A percentile compares a stretch with the other conserved stretches of the same genome.
These are phyloP conservation scores for Ambrosia hybrid DNA, from an alignment of 140 eudicot genomes.

Conservation along the genomic window DNA sequence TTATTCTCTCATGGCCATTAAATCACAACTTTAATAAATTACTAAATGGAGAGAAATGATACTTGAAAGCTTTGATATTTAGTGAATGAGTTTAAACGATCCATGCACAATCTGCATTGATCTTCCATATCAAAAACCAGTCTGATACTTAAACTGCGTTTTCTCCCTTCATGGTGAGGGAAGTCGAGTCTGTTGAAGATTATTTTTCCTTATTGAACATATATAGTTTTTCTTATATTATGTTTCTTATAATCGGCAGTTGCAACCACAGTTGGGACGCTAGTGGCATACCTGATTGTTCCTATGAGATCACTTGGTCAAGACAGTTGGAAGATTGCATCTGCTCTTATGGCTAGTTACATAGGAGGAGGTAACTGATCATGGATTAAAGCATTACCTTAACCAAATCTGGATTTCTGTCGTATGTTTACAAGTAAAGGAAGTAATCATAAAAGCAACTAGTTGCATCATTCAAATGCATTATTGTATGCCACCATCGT, in stretches of 20 bases:
- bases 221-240: background rate
- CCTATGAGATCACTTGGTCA: constrained; percentile 94
- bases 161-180: too few relatives aligned
- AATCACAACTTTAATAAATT: background rate
- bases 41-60: background rate
- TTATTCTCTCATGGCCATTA: background rate
- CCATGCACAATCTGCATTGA: constrained; percentile 4
- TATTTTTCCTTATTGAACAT: background rate
- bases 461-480: background rate
- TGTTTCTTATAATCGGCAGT: constrained; percentile 37
- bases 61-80: background rate
- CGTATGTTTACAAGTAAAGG: background rate
- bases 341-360: constrained; percentile 90
- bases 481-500: background rate
- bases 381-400: background rate
- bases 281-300: constrained; percentile 64
- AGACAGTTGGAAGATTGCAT: constrained; percentile 89
- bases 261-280: constrained; percentile 68
- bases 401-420: constrained; percentile 1
- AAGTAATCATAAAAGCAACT: background rate
- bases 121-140: too few relatives aligned
- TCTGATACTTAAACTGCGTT: too few relatives aligned
- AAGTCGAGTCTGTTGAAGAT: too few relatives aligned
- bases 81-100: background rate
- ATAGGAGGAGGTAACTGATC: constrained; percentile 79